A percentile compares a stretch with the other conserved stretches of the same genome.
phyloP scores from a whole-genome alignment of 192 early-diverging fungal genomes.

The Mortierella hygrophila region DNA sequence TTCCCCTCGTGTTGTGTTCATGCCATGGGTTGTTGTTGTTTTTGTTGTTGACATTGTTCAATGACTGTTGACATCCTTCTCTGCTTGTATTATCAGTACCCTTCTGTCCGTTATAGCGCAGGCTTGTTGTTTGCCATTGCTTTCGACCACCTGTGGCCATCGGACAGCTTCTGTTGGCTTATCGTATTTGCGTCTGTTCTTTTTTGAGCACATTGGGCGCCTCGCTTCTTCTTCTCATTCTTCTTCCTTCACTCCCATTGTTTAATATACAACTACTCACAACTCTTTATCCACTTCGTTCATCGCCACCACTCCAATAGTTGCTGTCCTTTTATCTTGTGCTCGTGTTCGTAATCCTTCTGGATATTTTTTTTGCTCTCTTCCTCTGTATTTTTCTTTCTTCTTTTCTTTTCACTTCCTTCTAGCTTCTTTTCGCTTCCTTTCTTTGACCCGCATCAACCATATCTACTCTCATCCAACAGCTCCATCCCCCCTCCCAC shows the following conservation, averaged over 20 bases:
- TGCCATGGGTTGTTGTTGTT: neutral
- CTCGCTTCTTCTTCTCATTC: neutral
- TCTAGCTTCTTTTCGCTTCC: slow-evolving; percentile 8
- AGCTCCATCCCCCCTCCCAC: neutral
- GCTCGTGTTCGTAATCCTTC: neutral
- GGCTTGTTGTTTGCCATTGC: neutral
- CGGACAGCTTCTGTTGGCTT: slow-evolving; percentile 25
- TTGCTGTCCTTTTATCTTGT: neutral
- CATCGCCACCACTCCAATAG: neutral
- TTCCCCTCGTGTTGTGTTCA: neutral
- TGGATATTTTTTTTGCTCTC: slow-evolving; percentile 3
- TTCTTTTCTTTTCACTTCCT: slow-evolving; percentile 2
- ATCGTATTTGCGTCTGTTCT: neutral
- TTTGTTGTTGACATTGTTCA: neutral
- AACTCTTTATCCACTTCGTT: neutral
- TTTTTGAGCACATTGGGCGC: too few relatives aligned
- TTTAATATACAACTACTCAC: neutral
- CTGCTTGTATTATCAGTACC: neutral
- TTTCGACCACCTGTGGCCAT: slow-evolving; percentile 31
- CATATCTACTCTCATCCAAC: neutral
- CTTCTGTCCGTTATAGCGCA: neutral
- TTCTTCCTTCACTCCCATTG: neutral
- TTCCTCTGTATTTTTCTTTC: neutral
- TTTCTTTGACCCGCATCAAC: neutral
- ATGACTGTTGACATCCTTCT: neutral